Evolutionary conservation across 495 filamentous ascomycete species (phyloP).

Genomic region (Hyaloscypha bicolor): DNA sequence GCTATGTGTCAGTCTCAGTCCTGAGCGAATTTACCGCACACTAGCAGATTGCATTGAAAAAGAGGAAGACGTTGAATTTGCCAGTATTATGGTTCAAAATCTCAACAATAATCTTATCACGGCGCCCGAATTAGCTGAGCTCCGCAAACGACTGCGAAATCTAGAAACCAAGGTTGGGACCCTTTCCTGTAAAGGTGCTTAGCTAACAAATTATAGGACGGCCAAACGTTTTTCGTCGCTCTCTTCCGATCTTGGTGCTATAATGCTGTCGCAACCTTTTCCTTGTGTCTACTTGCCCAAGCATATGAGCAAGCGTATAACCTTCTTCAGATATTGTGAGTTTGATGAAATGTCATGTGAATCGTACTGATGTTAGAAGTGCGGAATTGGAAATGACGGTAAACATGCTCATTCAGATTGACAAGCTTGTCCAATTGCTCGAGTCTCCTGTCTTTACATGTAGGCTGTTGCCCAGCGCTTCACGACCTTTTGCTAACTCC

Average conservation of each 20-base stretch:
- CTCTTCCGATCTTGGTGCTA: constrained; percentile 98
- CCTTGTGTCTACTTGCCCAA: constrained; percentile 91
- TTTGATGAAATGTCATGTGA: not conserved
- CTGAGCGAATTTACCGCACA: constrained; percentile 95
- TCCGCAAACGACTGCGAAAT: constrained; percentile 87
- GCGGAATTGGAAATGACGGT: constrained; percentile 99
- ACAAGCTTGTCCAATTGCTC: constrained; percentile 96
- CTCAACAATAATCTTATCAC: constrained; percentile 99
- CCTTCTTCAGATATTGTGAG: constrained; percentile 92
- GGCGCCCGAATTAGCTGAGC: constrained; percentile 87
- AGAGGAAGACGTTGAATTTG: constrained; percentile 97
- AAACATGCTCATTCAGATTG: constrained; percentile 97
- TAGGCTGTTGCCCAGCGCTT: constrained; percentile 37
- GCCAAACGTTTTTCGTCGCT: constrained; percentile 91
- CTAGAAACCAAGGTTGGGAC: constrained; percentile 73
- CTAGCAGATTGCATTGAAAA: constrained; percentile 96
- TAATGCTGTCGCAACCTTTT: constrained; percentile 97
- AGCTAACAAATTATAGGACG: constrained; percentile 60
- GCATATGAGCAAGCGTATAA: constrained; percentile 99
- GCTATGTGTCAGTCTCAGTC: constrained; percentile 86
- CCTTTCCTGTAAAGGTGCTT: constrained; percentile 4
- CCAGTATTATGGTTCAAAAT: constrained; percentile 99
- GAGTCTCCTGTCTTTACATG: constrained; percentile 99
- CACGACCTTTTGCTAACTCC: constrained; percentile 7
- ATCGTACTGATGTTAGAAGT: constrained; percentile 53